Conservation (phyloP, 768 basidiomycete species). For the Rubroboletus pulcherrimus region DNA sequence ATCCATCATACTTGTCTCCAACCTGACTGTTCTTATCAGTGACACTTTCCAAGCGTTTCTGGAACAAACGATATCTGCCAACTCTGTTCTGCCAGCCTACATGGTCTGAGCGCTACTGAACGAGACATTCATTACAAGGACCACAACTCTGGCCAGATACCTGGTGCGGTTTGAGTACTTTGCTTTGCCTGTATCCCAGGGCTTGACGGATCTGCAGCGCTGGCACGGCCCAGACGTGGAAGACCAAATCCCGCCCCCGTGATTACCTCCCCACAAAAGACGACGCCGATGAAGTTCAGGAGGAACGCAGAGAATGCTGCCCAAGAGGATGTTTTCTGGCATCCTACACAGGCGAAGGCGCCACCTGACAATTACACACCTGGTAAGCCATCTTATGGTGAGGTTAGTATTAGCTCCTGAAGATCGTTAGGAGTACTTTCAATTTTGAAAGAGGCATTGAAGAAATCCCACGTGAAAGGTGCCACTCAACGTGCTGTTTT, state of each 20-base stretch:
- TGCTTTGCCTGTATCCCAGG: neutral
- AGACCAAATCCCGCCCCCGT: constrained; percentile 11
- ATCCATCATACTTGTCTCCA: neutral
- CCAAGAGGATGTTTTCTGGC: constrained; percentile 61
- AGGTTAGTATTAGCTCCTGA: constrained; percentile 13
- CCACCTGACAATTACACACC: constrained; percentile 62
- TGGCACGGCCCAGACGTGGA: constrained; percentile 7
- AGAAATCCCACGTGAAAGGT: constrained; percentile 48
- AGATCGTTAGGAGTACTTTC: constrained; percentile 55
- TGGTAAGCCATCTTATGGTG: constrained; percentile 44
- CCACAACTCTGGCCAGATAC: constrained; percentile 36
- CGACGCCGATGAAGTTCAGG: neutral
- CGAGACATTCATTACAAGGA: constrained; percentile 54
- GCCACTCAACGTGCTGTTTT: constrained; percentile 54
- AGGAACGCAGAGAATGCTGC: constrained; percentile 8
- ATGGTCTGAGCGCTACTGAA: constrained; percentile 32
- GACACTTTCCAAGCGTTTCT: constrained; percentile 7
- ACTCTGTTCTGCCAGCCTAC: constrained; percentile 46
- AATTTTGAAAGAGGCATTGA: constrained; percentile 53
- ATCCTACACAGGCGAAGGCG: constrained; percentile 38
- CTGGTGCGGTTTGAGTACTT: neutral
- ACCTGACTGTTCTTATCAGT: neutral
- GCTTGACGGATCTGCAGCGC: constrained; percentile 10
- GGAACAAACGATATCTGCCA: constrained; percentile 39
- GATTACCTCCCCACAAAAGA: neutral